Evolutionary conservation across 2,329 filamentous ascomycete genomes (phyloP), one percentile per base, ranked within the genome.

Genomic region (Xylaria sp.): DNA sequence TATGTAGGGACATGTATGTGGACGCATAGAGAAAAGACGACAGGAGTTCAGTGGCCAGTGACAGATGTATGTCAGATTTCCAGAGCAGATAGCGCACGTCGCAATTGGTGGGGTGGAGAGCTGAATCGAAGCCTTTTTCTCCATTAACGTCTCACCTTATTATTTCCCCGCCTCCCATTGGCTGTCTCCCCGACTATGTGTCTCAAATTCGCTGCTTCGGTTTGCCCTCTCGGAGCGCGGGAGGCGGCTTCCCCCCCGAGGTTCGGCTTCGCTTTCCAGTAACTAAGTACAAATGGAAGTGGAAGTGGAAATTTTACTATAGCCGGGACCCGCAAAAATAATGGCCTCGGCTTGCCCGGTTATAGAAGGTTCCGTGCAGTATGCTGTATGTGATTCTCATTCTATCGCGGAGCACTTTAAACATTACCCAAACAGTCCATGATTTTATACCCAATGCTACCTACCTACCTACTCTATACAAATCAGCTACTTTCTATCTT

Each of bases 201-300:
- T 42, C n/a, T 50, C 24, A 61, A 56, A 36, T 39, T 65, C 30
- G 50, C 19, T 39, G 42, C 48, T 53, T 64, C 54, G 60, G 59
- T 39, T 64, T 67, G 64, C 60, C 34, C 34, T 19, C 56, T 69
- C 64, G 67, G 64, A 56, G 50, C 21, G 59, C 56, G 56, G 51
- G 21, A 61, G 57, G 45, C 64, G 63, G 60, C 60, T 58, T 64
- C 55, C 67, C 67, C 56, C 48, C 60, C 64, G 67, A 69, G 47
- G 42, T 48, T 69, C 57, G 64, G 56, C 51, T 19, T 60, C 36
- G 21, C 14, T 45, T 21, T 19, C 11, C 11, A 17, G 11, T 21
- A 36, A 11, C 7, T 7, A 34, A 9, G 32, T 34, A 11, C 34
- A 36, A 36, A 7, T 36, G 34, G 4, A 27, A 27, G 24, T 27